Percentiles rank a stretch among this genome's conserved stretches.
phyloP scores from a whole-genome alignment of 2,329 filamentous ascomycete genomes.

The Fusarium phyllophilum region DNA sequence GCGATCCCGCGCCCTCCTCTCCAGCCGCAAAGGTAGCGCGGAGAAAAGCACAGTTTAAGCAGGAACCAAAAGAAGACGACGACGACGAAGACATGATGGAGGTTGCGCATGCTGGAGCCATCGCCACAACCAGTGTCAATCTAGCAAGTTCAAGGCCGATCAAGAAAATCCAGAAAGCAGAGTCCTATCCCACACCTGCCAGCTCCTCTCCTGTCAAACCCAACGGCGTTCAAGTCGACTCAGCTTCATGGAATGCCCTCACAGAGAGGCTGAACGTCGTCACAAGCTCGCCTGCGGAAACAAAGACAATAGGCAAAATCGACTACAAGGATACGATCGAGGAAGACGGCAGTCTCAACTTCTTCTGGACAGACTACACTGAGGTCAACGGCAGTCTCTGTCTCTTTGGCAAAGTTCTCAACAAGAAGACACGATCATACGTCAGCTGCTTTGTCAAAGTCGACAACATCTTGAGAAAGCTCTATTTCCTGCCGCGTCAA shows the following conservation, averaged over 20 bases:
- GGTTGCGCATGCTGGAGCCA: slow-evolving; percentile 78
- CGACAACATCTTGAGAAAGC: slow-evolving; percentile 90
- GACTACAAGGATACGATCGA: slow-evolving; percentile 88
- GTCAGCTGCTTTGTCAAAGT: slow-evolving; percentile 96
- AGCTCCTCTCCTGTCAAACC: slow-evolving; percentile 80
- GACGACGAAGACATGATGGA: slow-evolving; percentile 89
- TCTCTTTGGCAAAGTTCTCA: slow-evolving; percentile 94
- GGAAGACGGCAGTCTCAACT: slow-evolving; percentile 87
- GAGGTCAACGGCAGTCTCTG: slow-evolving; percentile 92
- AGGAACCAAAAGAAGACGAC: slow-evolving; percentile 70
- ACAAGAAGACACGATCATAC: slow-evolving; percentile 81
- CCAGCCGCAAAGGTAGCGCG: slow-evolving; percentile 82
- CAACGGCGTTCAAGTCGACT: slow-evolving; percentile 72
- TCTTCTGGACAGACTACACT: slow-evolving; percentile 98
- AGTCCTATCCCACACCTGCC: slow-evolving; percentile 74
- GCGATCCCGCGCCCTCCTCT: slow-evolving; percentile 86
- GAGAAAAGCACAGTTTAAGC: slow-evolving; percentile 69
- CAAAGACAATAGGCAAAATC: slow-evolving; percentile 78
- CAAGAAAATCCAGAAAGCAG: slow-evolving; percentile 77
- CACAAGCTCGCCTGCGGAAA: slow-evolving; percentile 74
- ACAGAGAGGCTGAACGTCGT: slow-evolving; percentile 87
- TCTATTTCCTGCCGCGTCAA: slow-evolving; percentile 90
- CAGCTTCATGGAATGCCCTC: slow-evolving; percentile 88
- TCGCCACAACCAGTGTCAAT: slow-evolving; percentile 80
- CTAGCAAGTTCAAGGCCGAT: slow-evolving; percentile 78